Evolutionary conservation across 1,284 basidiomycete genomes (phyloP).

Genomic region (Takashimella koratensis): DNA sequence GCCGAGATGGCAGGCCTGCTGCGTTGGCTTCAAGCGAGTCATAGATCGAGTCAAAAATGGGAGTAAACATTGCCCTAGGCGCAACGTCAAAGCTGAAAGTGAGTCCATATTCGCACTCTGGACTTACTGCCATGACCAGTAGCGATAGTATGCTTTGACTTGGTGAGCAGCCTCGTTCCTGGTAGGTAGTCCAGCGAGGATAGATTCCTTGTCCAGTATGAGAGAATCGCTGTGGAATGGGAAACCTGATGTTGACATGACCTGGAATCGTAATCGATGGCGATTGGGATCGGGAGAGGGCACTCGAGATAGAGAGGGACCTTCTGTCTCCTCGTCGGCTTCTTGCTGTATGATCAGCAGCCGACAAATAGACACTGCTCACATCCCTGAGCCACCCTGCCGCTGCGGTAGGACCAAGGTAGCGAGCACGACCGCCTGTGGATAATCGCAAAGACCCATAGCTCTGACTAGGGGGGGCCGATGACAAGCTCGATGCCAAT

Average conservation of each 20-base stretch:
- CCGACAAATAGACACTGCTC: slow-evolving; percentile 1
- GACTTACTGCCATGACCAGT: slow-evolving; percentile 35
- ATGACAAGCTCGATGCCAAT: neutral
- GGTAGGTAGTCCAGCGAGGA: slow-evolving; percentile 25
- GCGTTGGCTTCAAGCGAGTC: neutral
- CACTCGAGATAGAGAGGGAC: neutral
- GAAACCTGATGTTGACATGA: neutral
- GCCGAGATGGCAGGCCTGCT: neutral
- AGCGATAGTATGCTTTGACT: slow-evolving; percentile 30
- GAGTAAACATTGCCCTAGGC: slow-evolving; percentile 23
- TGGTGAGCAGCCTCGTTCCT: slow-evolving; percentile 25
- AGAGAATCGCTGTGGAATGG: neutral
- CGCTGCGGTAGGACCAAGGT: slow-evolving; percentile 35
- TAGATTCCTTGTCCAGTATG: slow-evolving; percentile 2
- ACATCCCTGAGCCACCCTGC: slow-evolving; percentile 41
- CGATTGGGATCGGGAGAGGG: neutral
- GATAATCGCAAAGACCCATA: slow-evolving; percentile 36
- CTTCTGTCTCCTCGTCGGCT: slow-evolving; percentile 1
- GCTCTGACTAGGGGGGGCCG: slow-evolving; percentile 17
- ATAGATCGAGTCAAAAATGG: slow-evolving; percentile 26
- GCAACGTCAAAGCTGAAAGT: slow-evolving; percentile 25
- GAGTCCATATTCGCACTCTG: neutral
- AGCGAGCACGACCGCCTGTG: slow-evolving; percentile 28
- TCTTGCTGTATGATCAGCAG: slow-evolving; percentile 14
- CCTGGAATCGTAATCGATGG: neutral